Evolutionary conservation across 176 grass and related monocot genomes (phyloP), one percentile per base, ranked within the genome.

Genomic region (Hordeum marinum): DNA sequence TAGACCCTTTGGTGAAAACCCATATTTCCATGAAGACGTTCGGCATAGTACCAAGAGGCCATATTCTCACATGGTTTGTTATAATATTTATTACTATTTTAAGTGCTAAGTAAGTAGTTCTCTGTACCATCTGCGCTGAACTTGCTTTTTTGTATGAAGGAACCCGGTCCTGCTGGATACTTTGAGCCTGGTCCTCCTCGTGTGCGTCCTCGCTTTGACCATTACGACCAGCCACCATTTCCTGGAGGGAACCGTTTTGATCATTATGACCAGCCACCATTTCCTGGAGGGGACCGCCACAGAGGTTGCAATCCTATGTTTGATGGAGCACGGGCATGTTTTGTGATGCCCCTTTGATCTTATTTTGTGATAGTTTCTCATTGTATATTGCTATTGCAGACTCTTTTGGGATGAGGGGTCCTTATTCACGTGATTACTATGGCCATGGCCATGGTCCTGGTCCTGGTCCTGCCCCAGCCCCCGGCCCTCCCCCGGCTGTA

Each of bases 141-240:
- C 46, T 85, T 78, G 9, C n/a, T 25, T 7, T 42, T 68, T 75
- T 80, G 5, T 68, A 26, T 67, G 63, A 62, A 90, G 88, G 88
- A 90, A 9, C 84, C 85, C 73, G 88, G 72, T 48, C 71, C 80
- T 83, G 75, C 80, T 83, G 84, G 84, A 36, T 90, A 87, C 17
- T 83, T 87, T 76, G 73, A 87, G 72, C 64, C 57, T 79, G 78
- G 52, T 57, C 76, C 74, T 65, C 76, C 66, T 18, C 77, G 67
- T 52, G 21, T 87, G 63, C 88, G 74, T 27, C 88, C 88, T 60
- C 80, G 84, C 70, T 87, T 86, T 90, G 84, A 90, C 70, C 74
- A 86, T 60, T 75, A 85, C 9, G 88, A 83, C 32, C 52, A 79
- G 18, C 40, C 52, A 21, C 52, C 75, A 78, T 41, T 90, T 81